phyloP scores from a whole-genome alignment of 352 stramenopile species.

The Pythium sukuiense region DNA sequence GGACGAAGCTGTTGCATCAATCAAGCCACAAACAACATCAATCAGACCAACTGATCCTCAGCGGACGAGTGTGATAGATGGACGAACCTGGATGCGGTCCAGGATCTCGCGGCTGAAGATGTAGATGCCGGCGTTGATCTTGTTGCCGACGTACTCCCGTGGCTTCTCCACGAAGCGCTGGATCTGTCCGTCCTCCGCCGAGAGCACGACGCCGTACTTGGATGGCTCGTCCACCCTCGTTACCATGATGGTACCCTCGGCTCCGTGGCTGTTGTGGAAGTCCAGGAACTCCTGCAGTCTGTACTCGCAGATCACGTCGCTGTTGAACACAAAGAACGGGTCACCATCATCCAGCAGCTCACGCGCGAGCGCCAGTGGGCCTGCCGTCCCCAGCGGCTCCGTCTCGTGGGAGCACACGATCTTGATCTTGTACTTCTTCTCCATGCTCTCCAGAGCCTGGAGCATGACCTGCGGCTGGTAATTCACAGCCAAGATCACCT shows the following conservation, averaged over 20 bases:
- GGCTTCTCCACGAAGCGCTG: slow-evolving; percentile 91
- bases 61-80: background rate
- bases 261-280: slow-evolving; percentile 78
- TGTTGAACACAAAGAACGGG: slow-evolving; percentile 92
- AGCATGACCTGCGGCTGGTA: slow-evolving; percentile 91
- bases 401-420: slow-evolving; percentile 89
- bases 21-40: background rate
- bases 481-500: slow-evolving; percentile 89
- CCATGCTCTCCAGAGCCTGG: slow-evolving; percentile 73
- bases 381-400: slow-evolving; percentile 81
- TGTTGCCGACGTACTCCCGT: slow-evolving; percentile 87
- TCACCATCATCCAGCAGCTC: slow-evolving; percentile 84
- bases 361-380: slow-evolving; percentile 76
- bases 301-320: slow-evolving; percentile 89
- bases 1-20: slow-evolving; percentile 46
- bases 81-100: slow-evolving; percentile 70
- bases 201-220: slow-evolving; percentile 89
- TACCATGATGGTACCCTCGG: slow-evolving; percentile 80
- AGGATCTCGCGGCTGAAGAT: slow-evolving; percentile 89
- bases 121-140: slow-evolving; percentile 92
- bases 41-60: background rate
- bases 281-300: slow-evolving; percentile 71
- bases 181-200: slow-evolving; percentile 75
- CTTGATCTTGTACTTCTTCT: slow-evolving; percentile 89
- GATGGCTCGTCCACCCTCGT: slow-evolving; percentile 87